Evolutionary conservation across 2,329 filamentous ascomycete genomes (phyloP).

Genomic region (Cytospora chrysosperma): DNA sequence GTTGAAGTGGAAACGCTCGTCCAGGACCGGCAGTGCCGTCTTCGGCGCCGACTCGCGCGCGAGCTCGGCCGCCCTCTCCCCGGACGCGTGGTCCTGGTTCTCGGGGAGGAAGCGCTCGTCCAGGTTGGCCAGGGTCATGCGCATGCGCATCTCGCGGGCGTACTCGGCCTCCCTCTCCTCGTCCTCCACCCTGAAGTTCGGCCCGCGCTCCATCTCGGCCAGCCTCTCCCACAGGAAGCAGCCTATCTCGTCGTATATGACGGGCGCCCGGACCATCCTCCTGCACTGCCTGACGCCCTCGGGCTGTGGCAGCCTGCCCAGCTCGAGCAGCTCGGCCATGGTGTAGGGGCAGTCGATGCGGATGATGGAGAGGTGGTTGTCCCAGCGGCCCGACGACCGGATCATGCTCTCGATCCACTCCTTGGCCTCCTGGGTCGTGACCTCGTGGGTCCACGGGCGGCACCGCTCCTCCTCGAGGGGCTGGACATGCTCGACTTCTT

Average conservation of each 20-base stretch:
- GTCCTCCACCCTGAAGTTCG: neutral
- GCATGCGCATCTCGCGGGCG: neutral
- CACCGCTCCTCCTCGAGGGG: neutral
- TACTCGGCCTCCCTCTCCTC: constrained; percentile 11
- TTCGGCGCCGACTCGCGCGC: neutral
- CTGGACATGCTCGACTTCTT: constrained; percentile 2
- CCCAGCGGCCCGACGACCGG: constrained; percentile 22
- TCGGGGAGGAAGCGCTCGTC: constrained; percentile 16
- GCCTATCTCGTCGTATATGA: constrained; percentile 29
- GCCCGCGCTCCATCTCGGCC: constrained; percentile 8
- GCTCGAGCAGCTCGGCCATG: constrained; percentile 24
- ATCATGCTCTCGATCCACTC: constrained; percentile 26
- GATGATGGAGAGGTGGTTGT: constrained; percentile 22
- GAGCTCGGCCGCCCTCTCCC: neutral
- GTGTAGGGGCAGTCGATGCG: constrained; percentile 26
- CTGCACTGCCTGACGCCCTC: constrained; percentile 26
- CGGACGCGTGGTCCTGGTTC: neutral
- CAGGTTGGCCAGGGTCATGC: neutral
- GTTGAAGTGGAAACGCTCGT: constrained; percentile 14
- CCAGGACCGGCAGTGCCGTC: neutral
- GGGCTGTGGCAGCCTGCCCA: constrained; percentile 24
- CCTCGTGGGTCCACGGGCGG: constrained; percentile 19
- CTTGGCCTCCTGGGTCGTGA: constrained; percentile 25
- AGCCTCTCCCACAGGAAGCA: constrained; percentile 27
- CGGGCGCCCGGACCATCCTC: constrained; percentile 28